These are phyloP conservation scores for Apiospora saccharicola DNA, from an alignment of 2,329 filamentous ascomycete species.

Conservation along the genomic window DNA sequence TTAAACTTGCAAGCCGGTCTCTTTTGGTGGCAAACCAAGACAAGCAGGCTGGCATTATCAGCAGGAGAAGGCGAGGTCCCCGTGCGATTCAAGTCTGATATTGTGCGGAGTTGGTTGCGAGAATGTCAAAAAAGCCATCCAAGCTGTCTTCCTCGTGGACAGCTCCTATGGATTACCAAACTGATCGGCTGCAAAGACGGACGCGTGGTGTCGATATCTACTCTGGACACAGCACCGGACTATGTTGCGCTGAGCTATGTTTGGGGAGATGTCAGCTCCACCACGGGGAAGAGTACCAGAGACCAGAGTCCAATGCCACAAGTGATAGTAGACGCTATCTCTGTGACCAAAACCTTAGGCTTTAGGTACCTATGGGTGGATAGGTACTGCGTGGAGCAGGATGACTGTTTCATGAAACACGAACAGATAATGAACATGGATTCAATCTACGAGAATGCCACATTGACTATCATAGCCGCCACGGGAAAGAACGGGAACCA, in stretches of 20 bases:
- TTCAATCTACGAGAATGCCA: background rate
- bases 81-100: background rate
- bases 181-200: background rate
- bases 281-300: background rate
- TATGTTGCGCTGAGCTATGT: background rate
- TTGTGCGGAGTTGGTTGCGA: background rate
- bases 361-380: background rate
- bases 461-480: background rate
- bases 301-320: background rate
- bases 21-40: background rate
- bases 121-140: background rate
- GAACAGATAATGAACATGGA: constrained; percentile 11
- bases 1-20: background rate
- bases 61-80: background rate
- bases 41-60: background rate
- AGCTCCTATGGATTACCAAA: background rate
- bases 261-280: background rate
- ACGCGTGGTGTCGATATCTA: background rate
- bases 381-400: background rate
- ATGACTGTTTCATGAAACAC: background rate
- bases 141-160: background rate
- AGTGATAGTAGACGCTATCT: background rate
- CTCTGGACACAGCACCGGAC: background rate
- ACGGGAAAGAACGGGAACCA: background rate
- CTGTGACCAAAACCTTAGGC: background rate